Conservation (phyloP, 1,139 yeast species). For the Arxiozyma slooffiae region DNA sequence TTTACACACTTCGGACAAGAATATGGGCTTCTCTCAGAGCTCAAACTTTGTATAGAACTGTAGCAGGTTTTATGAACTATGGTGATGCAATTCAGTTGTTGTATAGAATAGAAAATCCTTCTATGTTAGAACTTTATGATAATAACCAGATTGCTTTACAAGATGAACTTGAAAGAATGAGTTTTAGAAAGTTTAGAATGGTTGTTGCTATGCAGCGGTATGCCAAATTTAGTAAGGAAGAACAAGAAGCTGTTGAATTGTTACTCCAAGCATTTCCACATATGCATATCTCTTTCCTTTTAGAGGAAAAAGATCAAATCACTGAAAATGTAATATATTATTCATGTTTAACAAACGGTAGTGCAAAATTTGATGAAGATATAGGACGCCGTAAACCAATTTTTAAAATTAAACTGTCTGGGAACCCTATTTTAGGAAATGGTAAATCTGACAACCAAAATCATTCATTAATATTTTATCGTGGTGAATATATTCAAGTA, state of each 20-base stretch:
- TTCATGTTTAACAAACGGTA: conserved; percentile 55
- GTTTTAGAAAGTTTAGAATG: conserved; percentile 53
- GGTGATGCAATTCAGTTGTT: conserved; percentile 57
- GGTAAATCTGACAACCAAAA: conserved; percentile 87
- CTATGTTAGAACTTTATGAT: conserved; percentile 34
- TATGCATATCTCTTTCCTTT: conserved; percentile 50
- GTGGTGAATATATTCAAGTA: conserved; percentile 83
- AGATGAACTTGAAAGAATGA: conserved; percentile 41
- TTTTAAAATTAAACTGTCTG: conserved; percentile 56
- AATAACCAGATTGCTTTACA: conserved; percentile 33
- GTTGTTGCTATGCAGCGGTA: conserved; percentile 66
- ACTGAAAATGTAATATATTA: conserved; percentile 37
- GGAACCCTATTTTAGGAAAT: conserved; percentile 82
- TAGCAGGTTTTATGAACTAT: conserved; percentile 69
- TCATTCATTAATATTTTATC: conserved; percentile 60
- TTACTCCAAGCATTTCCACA: conserved; percentile 55
- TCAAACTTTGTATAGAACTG: conserved; percentile 69
- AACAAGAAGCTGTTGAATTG: conserved; percentile 46
- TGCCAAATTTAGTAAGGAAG: conserved; percentile 42
- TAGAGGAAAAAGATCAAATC: conserved; percentile 25
- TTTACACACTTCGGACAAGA: conserved; percentile 56
- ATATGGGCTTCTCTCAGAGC: conserved; percentile 75
- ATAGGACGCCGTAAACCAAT: conserved; percentile 39
- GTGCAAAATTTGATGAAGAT: conserved; percentile 33
- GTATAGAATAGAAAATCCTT: conserved; percentile 53